Evolutionary conservation across 2,329 filamentous ascomycete species (phyloP).

Genomic region (Thielaviopsis ethacetica): DNA sequence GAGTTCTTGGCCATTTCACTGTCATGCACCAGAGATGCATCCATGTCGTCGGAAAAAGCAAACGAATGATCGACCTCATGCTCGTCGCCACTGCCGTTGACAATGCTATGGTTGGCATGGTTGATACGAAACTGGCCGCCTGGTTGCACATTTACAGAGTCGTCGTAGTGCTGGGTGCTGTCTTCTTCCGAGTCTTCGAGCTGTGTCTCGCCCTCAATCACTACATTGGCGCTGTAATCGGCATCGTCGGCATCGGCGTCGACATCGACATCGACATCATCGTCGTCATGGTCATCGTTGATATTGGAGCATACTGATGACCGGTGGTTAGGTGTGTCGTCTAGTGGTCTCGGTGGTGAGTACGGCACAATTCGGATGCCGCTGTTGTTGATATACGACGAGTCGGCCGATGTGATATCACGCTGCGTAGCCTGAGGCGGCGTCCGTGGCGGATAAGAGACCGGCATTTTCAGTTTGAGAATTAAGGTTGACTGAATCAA

Average conservation of each 20-base stretch:
- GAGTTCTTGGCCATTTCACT: background rate
- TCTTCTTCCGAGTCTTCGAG: background rate
- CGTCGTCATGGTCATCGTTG: background rate
- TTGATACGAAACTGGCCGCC: background rate
- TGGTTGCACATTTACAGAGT: background rate
- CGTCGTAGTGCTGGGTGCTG: background rate
- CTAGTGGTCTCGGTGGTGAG: slow-evolving; percentile 25
- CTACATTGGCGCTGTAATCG: slow-evolving; percentile 5
- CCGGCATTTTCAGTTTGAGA: background rate
- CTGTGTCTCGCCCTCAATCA: slow-evolving; percentile 6
- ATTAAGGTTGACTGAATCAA: background rate
- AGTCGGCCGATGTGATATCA: slow-evolving; percentile 12
- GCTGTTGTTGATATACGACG: slow-evolving; percentile 19
- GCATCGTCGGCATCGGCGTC: background rate
- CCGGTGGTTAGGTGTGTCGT: slow-evolving; percentile 15
- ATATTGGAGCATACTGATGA: slow-evolving; percentile 6
- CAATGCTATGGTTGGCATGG: background rate
- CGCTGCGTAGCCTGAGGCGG: slow-evolving; percentile 11
- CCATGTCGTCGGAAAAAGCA: slow-evolving; percentile 9
- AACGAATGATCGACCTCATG: slow-evolving; percentile 6
- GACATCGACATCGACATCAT: background rate
- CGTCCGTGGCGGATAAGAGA: slow-evolving; percentile 15
- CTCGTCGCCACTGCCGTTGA: background rate
- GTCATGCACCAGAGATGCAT: slow-evolving; percentile 1
- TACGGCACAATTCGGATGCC: slow-evolving; percentile 33